phyloP scores from a whole-genome alignment of 352 stramenopile genomes.

The Phytophthora megakarya region DNA sequence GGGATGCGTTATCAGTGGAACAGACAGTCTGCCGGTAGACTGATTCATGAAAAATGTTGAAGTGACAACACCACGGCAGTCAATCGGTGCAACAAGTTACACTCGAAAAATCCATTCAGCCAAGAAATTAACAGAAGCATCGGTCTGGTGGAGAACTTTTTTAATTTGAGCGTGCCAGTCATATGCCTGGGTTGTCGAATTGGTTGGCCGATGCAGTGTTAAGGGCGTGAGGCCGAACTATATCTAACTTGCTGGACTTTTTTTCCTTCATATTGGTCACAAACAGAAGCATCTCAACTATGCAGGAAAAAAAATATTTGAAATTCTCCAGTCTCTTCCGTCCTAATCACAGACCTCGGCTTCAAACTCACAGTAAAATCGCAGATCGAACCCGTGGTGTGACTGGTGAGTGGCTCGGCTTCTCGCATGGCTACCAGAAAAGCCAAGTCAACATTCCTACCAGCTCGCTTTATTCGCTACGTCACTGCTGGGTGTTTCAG shows the following conservation, averaged over 20 bases:
- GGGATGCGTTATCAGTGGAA: background rate
- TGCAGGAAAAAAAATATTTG: too few relatives aligned
- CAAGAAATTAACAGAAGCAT: conserved; percentile 41
- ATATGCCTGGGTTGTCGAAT: conserved; percentile 23
- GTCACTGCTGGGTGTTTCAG: conserved; percentile 6
- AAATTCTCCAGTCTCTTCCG: conserved; percentile 20
- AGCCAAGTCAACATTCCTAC: background rate
- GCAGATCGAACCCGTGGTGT: conserved; percentile 8
- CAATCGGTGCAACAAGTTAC: conserved; percentile 22
- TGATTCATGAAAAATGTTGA: background rate
- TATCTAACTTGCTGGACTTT: conserved; percentile 8
- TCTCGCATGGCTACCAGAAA: conserved; percentile 11
- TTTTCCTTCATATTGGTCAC: conserved; percentile 4
- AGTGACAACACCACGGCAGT: conserved; percentile 33
- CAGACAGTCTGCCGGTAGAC: background rate
- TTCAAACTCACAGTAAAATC: conserved; percentile 3
- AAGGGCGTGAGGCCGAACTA: conserved; percentile 16
- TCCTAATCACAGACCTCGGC: conserved; percentile 19
- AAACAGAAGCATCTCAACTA: background rate
- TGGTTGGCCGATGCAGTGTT: conserved; percentile 33
- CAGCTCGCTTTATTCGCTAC: conserved; percentile 13
- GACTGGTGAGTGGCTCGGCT: conserved; percentile 9
- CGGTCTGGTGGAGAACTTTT: conserved; percentile 12
- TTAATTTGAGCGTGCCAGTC: conserved; percentile 17
- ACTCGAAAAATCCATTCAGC: conserved; percentile 10